phyloP scores from a whole-genome alignment of 495 filamentous ascomycete species.

The Polyplosphaeria fusca region DNA sequence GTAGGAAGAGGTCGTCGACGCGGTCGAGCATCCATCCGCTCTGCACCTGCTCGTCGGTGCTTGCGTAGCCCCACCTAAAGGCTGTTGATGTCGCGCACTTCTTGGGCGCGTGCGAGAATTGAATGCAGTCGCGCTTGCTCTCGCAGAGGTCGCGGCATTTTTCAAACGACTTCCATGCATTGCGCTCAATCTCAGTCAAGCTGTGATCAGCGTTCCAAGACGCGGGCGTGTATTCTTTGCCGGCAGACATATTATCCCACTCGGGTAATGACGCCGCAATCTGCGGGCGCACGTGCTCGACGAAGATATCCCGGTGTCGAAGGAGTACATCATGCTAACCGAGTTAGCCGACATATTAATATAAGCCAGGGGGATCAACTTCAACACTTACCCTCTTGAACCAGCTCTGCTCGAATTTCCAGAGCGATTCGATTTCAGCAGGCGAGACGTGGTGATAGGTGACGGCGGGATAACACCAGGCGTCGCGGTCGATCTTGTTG shows the following conservation, averaged over 20 bases:
- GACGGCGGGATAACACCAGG: constrained; percentile 28
- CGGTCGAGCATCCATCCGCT: constrained; percentile 22
- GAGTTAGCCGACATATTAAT: constrained; percentile 8
- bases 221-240: constrained; percentile 18
- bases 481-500: constrained; percentile 20
- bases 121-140: constrained; percentile 14
- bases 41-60: background rate
- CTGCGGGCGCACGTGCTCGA: constrained; percentile 18
- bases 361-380: background rate
- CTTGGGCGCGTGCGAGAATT: constrained; percentile 16
- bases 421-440: constrained; percentile 22
- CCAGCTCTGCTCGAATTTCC: constrained; percentile 29
- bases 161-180: constrained; percentile 23
- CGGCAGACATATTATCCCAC: constrained; percentile 29
- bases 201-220: background rate
- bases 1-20: constrained; percentile 15
- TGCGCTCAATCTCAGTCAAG: background rate
- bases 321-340: constrained; percentile 20
- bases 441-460: constrained; percentile 32
- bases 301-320: constrained; percentile 30
- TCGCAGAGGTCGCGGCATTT: constrained; percentile 25
- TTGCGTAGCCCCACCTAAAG: constrained; percentile 18
- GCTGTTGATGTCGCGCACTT: constrained; percentile 5
- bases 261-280: background rate
- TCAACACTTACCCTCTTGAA: constrained; percentile 20